These are phyloP conservation scores for Centella asiatica DNA, from an alignment of 129 eudicot species.

Conservation along the genomic window DNA sequence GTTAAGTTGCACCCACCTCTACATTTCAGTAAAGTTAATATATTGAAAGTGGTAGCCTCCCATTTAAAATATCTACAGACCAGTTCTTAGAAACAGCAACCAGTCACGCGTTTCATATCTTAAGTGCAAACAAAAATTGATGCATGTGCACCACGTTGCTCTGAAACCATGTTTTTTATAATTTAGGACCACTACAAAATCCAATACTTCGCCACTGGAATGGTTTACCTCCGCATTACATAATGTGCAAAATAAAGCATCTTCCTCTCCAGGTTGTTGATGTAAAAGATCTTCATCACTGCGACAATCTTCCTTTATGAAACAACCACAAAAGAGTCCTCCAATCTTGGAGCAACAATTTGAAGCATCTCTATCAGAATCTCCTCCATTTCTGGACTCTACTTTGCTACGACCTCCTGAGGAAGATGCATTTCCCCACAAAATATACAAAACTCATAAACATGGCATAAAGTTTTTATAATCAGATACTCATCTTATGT, in stretches of 20 bases:
- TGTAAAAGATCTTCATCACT: constrained; percentile 50
- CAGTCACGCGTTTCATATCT: neutral
- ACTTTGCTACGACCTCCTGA: constrained; percentile 51
- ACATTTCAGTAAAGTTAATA: neutral
- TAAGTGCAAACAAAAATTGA: neutral
- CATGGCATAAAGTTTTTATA: neutral
- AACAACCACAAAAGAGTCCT: constrained; percentile 49
- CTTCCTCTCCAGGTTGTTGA: constrained; percentile 68
- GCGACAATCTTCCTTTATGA: constrained; percentile 77
- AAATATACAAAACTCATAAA: constrained; percentile 2
- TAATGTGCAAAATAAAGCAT: constrained; percentile 83
- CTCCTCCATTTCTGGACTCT: constrained; percentile 41
- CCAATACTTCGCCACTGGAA: neutral
- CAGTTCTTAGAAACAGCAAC: neutral
- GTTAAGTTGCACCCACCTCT: no score
- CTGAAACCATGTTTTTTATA: no score
- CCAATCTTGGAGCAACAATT: constrained; percentile 51
- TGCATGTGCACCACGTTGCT: neutral
- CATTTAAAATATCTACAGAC: neutral
- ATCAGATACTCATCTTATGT: neutral
- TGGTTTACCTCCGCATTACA: constrained; percentile 83
- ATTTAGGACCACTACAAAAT: neutral
- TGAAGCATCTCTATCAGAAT: constrained; percentile 22
- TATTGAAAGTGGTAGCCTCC: neutral
- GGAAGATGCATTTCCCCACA: constrained; percentile 41